Percentiles rank a stretch among this genome's conserved stretches.
Evolutionary conservation across 768 basidiomycete genomes (phyloP).

Genomic region (Suillus lakei): DNA sequence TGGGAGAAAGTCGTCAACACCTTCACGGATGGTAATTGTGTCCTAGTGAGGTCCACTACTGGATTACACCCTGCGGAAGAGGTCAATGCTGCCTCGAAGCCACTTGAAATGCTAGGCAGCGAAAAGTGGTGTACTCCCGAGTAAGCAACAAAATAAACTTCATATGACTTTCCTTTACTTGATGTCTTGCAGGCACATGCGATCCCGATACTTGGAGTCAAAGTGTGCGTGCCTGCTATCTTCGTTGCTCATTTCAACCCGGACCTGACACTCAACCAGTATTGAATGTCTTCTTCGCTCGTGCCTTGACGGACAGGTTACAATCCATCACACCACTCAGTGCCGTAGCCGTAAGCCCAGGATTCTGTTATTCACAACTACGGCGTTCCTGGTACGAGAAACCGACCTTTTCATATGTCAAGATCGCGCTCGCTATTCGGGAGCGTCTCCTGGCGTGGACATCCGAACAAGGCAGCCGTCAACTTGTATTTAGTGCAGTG

Average conservation of each 20-base stretch:
- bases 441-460: conserved; percentile 23
- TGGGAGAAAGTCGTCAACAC: conserved; percentile 23
- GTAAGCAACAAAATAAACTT: conserved; percentile 18
- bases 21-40: conserved; percentile 35
- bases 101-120: conserved; percentile 29
- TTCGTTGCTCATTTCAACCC: background rate
- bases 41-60: conserved; percentile 35
- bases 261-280: conserved; percentile 24
- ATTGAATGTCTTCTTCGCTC: conserved; percentile 35
- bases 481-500: conserved; percentile 37
- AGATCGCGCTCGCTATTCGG: conserved; percentile 3
- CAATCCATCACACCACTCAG: conserved; percentile 26
- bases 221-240: conserved; percentile 28
- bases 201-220: conserved; percentile 24
- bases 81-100: conserved; percentile 23
- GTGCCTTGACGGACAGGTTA: conserved; percentile 29
- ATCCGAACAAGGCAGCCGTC: conserved; percentile 39
- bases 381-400: conserved; percentile 10
- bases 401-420: background rate
- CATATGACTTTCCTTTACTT: background rate
- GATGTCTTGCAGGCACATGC: conserved; percentile 18
- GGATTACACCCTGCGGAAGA: conserved; percentile 21
- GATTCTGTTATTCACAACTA: conserved; percentile 35
- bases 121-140: conserved; percentile 21
- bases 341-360: conserved; percentile 32